A percentile compares a stretch with the other conserved stretches of the same genome.
These are phyloP conservation scores for Quercus mongolica DNA, from an alignment of 306 rosid species.

Conservation along the genomic window DNA sequence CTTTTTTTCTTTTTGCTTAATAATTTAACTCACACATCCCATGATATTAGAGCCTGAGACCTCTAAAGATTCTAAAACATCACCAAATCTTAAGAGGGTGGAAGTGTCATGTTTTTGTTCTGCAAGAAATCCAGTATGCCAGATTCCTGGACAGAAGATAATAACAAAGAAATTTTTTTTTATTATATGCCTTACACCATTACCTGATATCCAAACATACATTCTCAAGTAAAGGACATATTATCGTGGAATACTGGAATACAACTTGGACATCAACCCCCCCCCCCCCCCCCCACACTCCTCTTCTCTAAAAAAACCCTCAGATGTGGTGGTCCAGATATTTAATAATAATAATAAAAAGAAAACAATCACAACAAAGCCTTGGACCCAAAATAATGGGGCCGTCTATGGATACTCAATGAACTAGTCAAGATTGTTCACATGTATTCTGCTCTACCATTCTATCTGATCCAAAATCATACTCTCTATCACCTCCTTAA, in stretches of 20 bases:
- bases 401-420: fast-evolving
- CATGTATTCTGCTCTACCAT: too few relatives aligned
- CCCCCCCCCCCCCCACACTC: too few relatives aligned
- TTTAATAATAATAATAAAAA: too few relatives aligned
- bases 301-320: too few relatives aligned
- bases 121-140: background rate
- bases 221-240: background rate
- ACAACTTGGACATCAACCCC: background rate
- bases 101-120: background rate
- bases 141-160: background rate
- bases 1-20: background rate
- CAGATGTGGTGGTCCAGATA: too few relatives aligned
- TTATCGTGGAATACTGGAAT: background rate
- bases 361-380: too few relatives aligned
- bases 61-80: background rate
- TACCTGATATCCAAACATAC: background rate
- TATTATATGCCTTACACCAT: background rate
- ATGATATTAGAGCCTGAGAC: background rate
- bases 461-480: too few relatives aligned
- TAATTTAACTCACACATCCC: background rate
- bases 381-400: too few relatives aligned
- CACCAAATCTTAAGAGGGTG: background rate
- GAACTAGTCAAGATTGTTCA: too few relatives aligned
- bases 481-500: too few relatives aligned
- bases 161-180: background rate